Percentiles rank a stretch among this genome's conserved stretches.
Evolutionary conservation across 257 asterid species (phyloP).

Genomic region (Rauvolfia tetraphylla): DNA sequence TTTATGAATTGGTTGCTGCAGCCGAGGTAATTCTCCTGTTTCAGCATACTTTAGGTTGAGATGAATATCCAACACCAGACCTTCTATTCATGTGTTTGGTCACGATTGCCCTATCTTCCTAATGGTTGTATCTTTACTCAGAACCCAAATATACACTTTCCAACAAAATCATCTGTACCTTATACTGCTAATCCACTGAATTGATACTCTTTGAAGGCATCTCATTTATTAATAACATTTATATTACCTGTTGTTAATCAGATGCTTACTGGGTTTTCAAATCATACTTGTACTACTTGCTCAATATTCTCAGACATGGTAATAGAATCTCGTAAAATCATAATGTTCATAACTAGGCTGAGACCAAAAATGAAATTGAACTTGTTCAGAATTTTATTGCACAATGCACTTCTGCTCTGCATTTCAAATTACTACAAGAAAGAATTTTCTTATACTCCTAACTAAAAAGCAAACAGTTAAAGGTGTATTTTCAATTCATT

Average conservation of each 20-base stretch:
- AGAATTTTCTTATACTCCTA: background rate
- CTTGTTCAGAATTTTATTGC: background rate
- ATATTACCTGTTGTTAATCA: background rate
- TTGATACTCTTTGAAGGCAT: background rate
- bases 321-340: background rate
- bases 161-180: background rate
- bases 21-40: conserved; percentile 53
- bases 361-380: background rate
- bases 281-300: background rate
- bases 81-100: background rate
- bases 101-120: background rate
- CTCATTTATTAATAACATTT: background rate
- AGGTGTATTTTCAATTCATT: conserved; percentile 3
- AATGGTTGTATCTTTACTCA: background rate
- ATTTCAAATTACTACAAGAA: background rate
- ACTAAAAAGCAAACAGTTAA: background rate
- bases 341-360: background rate
- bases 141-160: background rate
- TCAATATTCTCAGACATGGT: background rate
- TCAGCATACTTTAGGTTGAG: background rate
- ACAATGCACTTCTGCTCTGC: background rate
- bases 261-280: background rate
- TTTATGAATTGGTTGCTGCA: conserved; percentile 64
- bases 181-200: background rate
- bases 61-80: background rate